Evolutionary conservation across 2,329 filamentous ascomycete genomes (phyloP), one percentile per base, ranked within the genome.

Genomic region (Arthrinium phaeospermum): DNA sequence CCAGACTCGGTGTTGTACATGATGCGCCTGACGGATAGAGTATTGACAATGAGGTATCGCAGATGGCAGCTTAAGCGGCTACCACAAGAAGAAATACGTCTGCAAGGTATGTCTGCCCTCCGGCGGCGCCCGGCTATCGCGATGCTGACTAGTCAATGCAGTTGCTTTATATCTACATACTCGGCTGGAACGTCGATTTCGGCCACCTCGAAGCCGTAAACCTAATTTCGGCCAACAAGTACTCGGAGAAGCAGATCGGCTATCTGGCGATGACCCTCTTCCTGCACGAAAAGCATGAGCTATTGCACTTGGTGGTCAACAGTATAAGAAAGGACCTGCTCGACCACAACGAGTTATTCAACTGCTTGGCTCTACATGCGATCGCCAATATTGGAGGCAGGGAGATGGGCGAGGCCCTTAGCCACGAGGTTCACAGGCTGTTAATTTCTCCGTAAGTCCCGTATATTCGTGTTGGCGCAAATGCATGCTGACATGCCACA

Each of bases 71-170:
- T 86, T 99, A 72, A 98, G 93, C 81, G 97, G 96, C 76, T 99
- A 99, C 81, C 95, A 98, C 87, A 98, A 97, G 88, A 99, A 99
- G 90, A 99, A 99, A 93, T 99, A 99, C 82, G 96, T 99, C 77
- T 99, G 96, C 94, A 99, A 99, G 87, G 89, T 91, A 85, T 71
- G 37, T 69, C 69, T 72, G 71, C 45, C 30, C 71, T 53, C 53
- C n/a, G 37, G 37, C 30, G 68, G 69, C 72, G 57, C 67, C 24
- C 69, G 70, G 69, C 71, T 73, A 68, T 27, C 72, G 34, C 47
- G 70, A 41, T 64, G 74, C 78, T 81, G 76, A 82, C 72, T 44
- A 45, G 41, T 12, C n/a, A n/a, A 51, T 19, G 70, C 76, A 90
- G 91, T 91, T 99, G 77, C 88, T 99, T 74, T 99, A 99, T 83